These are phyloP conservation scores for Cladosporium halotolerans DNA, from an alignment of 2,329 filamentous ascomycete genomes.

Conservation along the genomic window DNA sequence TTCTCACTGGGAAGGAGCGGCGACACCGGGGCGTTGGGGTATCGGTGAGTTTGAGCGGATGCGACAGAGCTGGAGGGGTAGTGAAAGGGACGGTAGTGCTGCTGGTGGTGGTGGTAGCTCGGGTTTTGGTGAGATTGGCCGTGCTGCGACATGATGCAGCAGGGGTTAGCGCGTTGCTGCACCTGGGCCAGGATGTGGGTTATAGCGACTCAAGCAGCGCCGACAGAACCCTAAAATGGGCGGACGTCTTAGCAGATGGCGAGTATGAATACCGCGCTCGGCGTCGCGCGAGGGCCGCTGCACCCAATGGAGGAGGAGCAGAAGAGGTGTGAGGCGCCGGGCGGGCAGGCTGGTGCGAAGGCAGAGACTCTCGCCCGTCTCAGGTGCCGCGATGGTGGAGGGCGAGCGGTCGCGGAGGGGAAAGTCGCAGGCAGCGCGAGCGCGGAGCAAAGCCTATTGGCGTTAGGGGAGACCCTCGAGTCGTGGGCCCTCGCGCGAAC, in stretches of 20 bases:
- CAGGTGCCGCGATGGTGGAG: no score
- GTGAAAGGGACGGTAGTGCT: conserved; percentile 7
- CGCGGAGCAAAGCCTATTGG: no score
- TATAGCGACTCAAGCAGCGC: conserved; percentile 2
- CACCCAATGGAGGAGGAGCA: no score
- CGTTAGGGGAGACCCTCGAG: no score
- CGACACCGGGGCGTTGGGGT: not conserved
- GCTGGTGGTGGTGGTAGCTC: conserved; percentile 1
- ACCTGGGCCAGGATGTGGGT: not conserved
- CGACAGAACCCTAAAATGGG: conserved; percentile 5
- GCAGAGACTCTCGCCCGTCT: no score
- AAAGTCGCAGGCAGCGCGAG: no score
- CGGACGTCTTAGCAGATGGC: not conserved
- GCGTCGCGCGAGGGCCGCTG: not conserved
- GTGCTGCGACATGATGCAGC: not conserved
- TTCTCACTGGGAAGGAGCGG: not conserved
- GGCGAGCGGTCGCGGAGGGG: no score
- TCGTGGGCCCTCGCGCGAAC: no score
- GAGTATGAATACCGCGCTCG: not conserved
- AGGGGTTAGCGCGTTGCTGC: not conserved
- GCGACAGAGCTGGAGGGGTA: conserved; percentile 5
- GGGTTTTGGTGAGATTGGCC: not conserved
- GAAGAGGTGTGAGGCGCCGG: no score
- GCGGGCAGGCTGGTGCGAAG: no score
- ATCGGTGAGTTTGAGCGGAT: not conserved